phyloP scores from a whole-genome alignment of 345 rosid genomes.

The Theobroma cacao region DNA sequence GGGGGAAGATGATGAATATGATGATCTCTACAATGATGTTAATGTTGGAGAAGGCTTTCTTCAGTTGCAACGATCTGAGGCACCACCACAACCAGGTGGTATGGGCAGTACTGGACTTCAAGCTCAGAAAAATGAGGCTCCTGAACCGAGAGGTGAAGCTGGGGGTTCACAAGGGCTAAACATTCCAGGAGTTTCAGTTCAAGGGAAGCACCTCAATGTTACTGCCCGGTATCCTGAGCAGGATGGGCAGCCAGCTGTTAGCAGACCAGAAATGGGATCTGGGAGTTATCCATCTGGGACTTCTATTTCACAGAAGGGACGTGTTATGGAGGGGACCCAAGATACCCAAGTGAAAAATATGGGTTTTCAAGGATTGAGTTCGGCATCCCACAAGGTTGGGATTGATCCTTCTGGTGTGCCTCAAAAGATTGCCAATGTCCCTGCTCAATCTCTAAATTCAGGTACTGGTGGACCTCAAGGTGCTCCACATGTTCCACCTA shows the following conservation, averaged over 20 bases:
- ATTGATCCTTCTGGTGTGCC: conserved; percentile 42
- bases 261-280: conserved; percentile 49
- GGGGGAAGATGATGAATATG: conserved; percentile 84
- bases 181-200: conserved; percentile 41
- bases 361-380: conserved; percentile 46
- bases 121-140: conserved; percentile 31
- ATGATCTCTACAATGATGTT: conserved; percentile 85
- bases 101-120: conserved; percentile 41
- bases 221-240: conserved; percentile 30
- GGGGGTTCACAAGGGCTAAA: conserved; percentile 37
- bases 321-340: conserved; percentile 27
- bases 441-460: conserved; percentile 46
- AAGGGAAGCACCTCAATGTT: conserved; percentile 43
- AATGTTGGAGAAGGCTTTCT: conserved; percentile 79
- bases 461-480: conserved; percentile 49
- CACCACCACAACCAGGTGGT: conserved; percentile 35
- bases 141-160: conserved; percentile 40
- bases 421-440: conserved; percentile 44
- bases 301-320: conserved; percentile 44
- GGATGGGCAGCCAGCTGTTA: conserved; percentile 37
- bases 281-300: conserved; percentile 42
- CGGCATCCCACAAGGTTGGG: conserved; percentile 35
- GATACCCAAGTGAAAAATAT: conserved; percentile 47
- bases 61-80: conserved; percentile 55
- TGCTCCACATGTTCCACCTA: conserved; percentile 46